Conservation (phyloP, 208 protist species). For the Lotmaria passim region DNA sequence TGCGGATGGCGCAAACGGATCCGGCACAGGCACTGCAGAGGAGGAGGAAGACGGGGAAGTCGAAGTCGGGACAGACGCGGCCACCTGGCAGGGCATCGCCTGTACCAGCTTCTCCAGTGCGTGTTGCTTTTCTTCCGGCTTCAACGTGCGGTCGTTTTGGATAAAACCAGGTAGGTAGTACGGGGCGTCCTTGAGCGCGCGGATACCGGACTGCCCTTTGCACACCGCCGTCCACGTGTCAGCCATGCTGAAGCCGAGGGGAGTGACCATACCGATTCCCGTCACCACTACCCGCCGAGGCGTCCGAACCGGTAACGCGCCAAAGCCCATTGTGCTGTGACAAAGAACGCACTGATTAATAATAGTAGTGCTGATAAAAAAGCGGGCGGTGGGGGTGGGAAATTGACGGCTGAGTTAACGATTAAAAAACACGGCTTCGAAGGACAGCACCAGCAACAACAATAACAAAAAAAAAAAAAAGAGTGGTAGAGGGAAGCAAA, state of each 20-base stretch:
- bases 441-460: no score
- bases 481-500: neutral
- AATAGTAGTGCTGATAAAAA: no score
- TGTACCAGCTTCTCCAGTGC: slow-evolving; percentile 42
- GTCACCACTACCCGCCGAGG: slow-evolving; percentile 95
- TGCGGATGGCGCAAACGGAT: slow-evolving; percentile 55
- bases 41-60: neutral
- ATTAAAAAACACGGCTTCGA: no score
- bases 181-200: slow-evolving; percentile 43
- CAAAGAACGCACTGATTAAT: neutral
- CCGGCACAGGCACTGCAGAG: neutral
- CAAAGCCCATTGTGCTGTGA: slow-evolving; percentile 23
- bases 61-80: slow-evolving; percentile 41
- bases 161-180: slow-evolving; percentile 75
- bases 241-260: slow-evolving; percentile 81
- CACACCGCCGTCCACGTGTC: slow-evolving; percentile 84
- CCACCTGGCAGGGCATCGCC: slow-evolving; percentile 75
- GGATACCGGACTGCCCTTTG: slow-evolving; percentile 61
- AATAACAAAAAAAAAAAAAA: slow-evolving; percentile 4
- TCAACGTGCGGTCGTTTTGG: slow-evolving; percentile 36
- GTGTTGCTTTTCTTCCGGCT: slow-evolving; percentile 31
- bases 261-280: slow-evolving; percentile 94
- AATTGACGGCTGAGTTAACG: no score
- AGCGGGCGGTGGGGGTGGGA: no score
- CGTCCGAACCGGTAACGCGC: slow-evolving; percentile 39